Base-by-base conservation (phyloP, 2,329 filamentous ascomycete species). In the Fusarium sp. region DNA sequence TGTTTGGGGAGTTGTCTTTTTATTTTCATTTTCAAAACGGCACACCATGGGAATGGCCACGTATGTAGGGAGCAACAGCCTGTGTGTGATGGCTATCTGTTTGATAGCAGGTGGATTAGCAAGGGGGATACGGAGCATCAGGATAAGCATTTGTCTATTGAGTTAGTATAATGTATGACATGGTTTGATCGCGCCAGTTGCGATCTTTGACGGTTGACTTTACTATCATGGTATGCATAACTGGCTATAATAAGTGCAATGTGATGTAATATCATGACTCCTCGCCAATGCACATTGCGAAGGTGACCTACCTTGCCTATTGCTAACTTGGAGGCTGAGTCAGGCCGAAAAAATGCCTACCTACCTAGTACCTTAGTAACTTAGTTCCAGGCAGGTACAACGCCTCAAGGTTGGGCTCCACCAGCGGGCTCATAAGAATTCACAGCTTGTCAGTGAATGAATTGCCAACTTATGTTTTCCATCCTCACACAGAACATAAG, bases 121-220 rank as follows among this genome's bases (percentile, higher is more conserved):
- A 56, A 62, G 56, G 61, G 54, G 56, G 60, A 45, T 44, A 35
- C 56, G 37, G 24, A 20, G 49, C 47, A 55, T 41, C 24, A 55
- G 60, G 63, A 73, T 72, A 71, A 51, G 49, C 64, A 65, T 61
- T 65, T 62, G 66, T 68, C 53, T 69, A 71, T 56, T 56, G 57
- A 67, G 44, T 67, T 63, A 74, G 52, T 63, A 60, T 69, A 73
- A 71, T 74, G 72, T 74, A 74, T 68, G 64, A 72, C 72, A 68
- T 57, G 55, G 57, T 58, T 53, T 58, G 58, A 50, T 72, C 68
- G 59, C 55, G 24, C 47, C 32, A 56, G 44, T 46, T 41, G 48
- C 65, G 67, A 68, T 65, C 51, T 56, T 59, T 58, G 50, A 60
- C 63, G 44, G 65, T 26, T 64, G 20, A 63, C 46, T 59, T 54